Conservation (phyloP, 2,329 filamentous ascomycete genomes). For the Aspergillus ochraceoroseus region DNA sequence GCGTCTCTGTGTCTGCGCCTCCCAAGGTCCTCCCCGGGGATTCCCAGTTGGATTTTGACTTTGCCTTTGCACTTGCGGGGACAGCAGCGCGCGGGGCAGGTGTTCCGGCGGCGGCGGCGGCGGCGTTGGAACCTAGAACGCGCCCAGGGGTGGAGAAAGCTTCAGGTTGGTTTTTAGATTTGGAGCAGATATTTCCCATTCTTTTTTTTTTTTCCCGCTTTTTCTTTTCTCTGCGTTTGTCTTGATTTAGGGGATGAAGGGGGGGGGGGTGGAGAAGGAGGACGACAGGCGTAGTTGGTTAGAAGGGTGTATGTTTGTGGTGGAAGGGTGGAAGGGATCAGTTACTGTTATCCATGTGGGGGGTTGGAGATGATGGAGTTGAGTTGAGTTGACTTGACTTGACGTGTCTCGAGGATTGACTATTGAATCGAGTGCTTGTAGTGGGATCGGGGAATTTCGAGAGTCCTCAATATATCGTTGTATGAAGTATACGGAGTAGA, state of each 20-base stretch:
- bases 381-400: too few species aligned
- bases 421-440: too few species aligned
- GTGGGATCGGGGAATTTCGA: too few species aligned
- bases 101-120: conserved; percentile 42
- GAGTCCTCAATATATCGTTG: background rate
- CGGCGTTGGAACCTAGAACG: conserved; percentile 56
- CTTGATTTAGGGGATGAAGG: background rate
- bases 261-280: background rate
- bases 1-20: conserved; percentile 34
- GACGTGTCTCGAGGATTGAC: too few species aligned
- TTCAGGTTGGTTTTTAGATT: conserved; percentile 55
- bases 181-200: conserved; percentile 88
- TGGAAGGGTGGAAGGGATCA: too few species aligned
- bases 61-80: conserved; percentile 41
- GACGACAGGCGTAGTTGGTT: too few species aligned
- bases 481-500: too few species aligned
- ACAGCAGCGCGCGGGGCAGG: conserved; percentile 50
- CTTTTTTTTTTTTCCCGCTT: background rate
- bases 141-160: conserved; percentile 69
- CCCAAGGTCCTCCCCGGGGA: conserved; percentile 61
- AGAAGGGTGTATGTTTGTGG: too few species aligned
- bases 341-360: too few species aligned
- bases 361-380: too few species aligned
- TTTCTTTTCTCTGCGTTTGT: background rate
- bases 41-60: conserved; percentile 27